Percentiles rank a stretch among this genome's conserved stretches.
Conservation (phyloP, 2,329 filamentous ascomycete genomes). For the Fusarium nelsonii region DNA sequence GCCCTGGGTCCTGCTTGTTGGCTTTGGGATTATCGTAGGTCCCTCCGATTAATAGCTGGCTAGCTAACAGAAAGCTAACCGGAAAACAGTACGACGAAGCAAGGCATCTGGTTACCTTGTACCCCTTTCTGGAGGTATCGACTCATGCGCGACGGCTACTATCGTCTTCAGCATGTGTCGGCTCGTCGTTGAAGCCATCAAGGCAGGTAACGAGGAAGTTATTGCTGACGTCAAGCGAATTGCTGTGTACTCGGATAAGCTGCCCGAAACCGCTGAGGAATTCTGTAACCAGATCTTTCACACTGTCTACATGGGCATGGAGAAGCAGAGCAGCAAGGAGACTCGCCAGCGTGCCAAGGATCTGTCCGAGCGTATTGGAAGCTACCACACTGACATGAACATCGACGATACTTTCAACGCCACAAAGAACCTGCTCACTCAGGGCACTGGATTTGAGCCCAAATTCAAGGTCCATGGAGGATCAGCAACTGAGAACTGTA, state of each 20-base stretch:
- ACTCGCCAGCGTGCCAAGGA: constrained; percentile 75
- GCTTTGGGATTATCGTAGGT: constrained; percentile 35
- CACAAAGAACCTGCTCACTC: constrained; percentile 66
- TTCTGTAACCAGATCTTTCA: constrained; percentile 59
- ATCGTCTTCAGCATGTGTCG: constrained; percentile 65
- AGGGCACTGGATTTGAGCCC: constrained; percentile 66
- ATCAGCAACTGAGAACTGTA: constrained; percentile 57
- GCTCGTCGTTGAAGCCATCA: constrained; percentile 55
- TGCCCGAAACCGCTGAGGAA: constrained; percentile 68
- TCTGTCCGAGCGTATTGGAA: constrained; percentile 72
- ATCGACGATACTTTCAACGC: constrained; percentile 74
- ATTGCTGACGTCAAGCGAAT: constrained; percentile 56
- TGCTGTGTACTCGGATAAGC: constrained; percentile 38
- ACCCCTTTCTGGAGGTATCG: constrained; percentile 39
- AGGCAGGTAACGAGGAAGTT: constrained; percentile 34
- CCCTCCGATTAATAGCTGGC: neutral
- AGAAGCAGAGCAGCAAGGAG: constrained; percentile 73
- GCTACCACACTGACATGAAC: constrained; percentile 78
- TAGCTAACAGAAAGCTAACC: neutral
- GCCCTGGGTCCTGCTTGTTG: constrained; percentile 33
- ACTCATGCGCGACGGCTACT: constrained; percentile 43
- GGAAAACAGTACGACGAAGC: constrained; percentile 24
- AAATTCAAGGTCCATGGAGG: constrained; percentile 70
- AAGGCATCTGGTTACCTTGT: constrained; percentile 29
- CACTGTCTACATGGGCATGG: constrained; percentile 71